Conservation (phyloP, 164 flowering plant species). For the Chimonanthus praecox region DNA sequence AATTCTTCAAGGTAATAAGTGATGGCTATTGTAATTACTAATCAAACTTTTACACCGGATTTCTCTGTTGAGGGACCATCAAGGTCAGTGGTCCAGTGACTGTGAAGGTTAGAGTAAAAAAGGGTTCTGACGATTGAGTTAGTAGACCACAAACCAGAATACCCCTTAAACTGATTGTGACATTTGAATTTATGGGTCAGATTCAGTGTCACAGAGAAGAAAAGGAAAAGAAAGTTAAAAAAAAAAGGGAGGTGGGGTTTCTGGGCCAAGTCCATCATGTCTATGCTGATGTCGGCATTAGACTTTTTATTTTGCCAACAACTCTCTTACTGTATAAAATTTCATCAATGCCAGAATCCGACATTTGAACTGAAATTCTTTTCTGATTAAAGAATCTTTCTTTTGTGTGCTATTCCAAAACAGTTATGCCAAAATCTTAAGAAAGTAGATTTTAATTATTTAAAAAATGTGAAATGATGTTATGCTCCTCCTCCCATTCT, state of each 20-base stretch:
- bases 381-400: neutral
- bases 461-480: neutral
- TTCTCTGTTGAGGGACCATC: too few relatives aligned
- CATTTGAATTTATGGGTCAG: neutral
- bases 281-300: neutral
- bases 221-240: too few relatives aligned
- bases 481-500: too few relatives aligned
- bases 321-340: neutral
- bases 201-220: neutral
- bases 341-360: neutral
- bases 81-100: too few relatives aligned
- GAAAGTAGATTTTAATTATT: neutral
- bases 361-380: neutral
- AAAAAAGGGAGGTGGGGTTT: too few relatives aligned
- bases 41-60: too few relatives aligned
- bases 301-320: neutral
- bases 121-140: too few relatives aligned
- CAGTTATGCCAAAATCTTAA: too few relatives aligned
- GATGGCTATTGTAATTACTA: too few relatives aligned
- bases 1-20: too few relatives aligned
- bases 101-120: too few relatives aligned
- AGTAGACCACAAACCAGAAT: neutral
- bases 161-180: neutral
- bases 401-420: too few relatives aligned
- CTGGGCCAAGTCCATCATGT: neutral